These are phyloP conservation scores for Penicillium malachiteum DNA, from an alignment of 495 filamentous ascomycete species.

Conservation along the genomic window DNA sequence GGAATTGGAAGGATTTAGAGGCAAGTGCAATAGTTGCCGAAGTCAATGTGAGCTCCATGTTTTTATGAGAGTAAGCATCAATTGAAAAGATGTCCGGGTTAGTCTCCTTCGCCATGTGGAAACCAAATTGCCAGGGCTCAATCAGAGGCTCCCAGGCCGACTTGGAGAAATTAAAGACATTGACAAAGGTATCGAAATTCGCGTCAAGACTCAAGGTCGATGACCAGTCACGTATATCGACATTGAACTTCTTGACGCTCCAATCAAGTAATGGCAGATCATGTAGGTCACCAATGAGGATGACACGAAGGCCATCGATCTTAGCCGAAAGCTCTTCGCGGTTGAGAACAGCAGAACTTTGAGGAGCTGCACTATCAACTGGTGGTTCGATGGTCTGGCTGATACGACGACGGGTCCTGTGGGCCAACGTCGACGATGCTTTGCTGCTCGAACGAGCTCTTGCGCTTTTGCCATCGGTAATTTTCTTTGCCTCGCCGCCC, in stretches of 20 bases:
- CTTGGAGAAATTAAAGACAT: conserved; percentile 98
- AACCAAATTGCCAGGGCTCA: conserved; percentile 92
- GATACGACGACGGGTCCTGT: conserved; percentile 35
- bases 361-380: conserved; percentile 17
- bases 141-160: conserved; percentile 97
- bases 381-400: conserved; percentile 35
- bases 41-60: conserved; percentile 86
- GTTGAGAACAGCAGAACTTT: conserved; percentile 59
- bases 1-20: conserved; percentile 88
- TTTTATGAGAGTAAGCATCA: conserved; percentile 83
- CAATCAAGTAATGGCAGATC: conserved; percentile 92
- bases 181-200: conserved; percentile 86
- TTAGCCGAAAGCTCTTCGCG: conserved; percentile 83
- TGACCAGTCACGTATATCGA: conserved; percentile 86
- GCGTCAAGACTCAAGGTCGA: conserved; percentile 83
- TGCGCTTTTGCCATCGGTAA: conserved; percentile 61
- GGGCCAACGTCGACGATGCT: conserved; percentile 57
- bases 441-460: conserved; percentile 63
- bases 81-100: conserved; percentile 75
- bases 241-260: conserved; percentile 86
- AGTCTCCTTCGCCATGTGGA: conserved; percentile 79
- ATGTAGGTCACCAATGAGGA: conserved; percentile 92
- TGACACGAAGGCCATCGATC: conserved; percentile 84
- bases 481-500: conserved; percentile 57
- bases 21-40: conserved; percentile 90